Percentiles rank a stretch among this genome's conserved stretches.
phyloP scores from a whole-genome alignment of 768 basidiomycete species.

The Nevesoporus exiguus region DNA sequence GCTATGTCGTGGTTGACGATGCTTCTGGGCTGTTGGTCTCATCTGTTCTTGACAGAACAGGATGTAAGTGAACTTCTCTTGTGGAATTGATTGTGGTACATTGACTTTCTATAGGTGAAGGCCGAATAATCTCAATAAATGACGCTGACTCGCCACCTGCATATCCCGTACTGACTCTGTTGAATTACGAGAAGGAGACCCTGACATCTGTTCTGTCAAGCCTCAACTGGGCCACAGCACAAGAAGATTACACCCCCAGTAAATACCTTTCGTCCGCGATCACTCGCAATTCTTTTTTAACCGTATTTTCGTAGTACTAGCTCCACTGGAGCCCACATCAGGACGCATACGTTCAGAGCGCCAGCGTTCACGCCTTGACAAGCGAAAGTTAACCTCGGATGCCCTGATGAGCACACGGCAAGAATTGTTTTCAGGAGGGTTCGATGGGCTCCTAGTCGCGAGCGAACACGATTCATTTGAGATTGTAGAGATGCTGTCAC shows the following conservation, averaged over 20 bases:
- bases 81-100: background rate
- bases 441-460: conserved; percentile 85
- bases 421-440: conserved; percentile 83
- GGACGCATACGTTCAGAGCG: conserved; percentile 67
- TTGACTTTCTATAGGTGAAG: conserved; percentile 52
- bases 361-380: conserved; percentile 66
- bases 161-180: conserved; percentile 74
- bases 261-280: conserved; percentile 15
- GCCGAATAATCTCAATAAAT: conserved; percentile 78
- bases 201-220: conserved; percentile 55
- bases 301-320: conserved; percentile 41
- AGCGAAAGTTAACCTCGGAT: conserved; percentile 71
- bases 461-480: conserved; percentile 84
- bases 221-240: conserved; percentile 89
- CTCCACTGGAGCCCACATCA: conserved; percentile 54
- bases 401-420: conserved; percentile 61
- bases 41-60: conserved; percentile 81
- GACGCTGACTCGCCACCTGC: conserved; percentile 92
- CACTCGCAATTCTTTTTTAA: conserved; percentile 1
- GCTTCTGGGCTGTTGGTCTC: conserved; percentile 86
- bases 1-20: conserved; percentile 88
- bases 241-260: conserved; percentile 73
- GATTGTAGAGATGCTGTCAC: conserved; percentile 66
- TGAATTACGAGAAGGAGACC: conserved; percentile 75
- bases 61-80: conserved; percentile 46